Base-by-base conservation (phyloP, 1,284 basidiomycete species). In the Ganoderma leucocontextum region DNA sequence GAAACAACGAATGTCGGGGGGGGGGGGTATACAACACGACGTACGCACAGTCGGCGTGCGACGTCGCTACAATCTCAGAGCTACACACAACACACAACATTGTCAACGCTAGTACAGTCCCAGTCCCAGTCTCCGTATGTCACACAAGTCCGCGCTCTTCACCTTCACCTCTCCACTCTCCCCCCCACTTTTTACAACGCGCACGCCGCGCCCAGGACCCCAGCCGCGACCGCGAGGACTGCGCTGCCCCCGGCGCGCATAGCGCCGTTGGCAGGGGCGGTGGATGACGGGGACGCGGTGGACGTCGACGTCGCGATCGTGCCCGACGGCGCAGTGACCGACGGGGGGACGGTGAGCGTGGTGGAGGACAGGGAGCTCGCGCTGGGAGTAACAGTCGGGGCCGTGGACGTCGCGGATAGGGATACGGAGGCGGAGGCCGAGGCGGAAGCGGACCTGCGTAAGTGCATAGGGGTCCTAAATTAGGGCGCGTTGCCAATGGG, bases 41-140 rank as follows among this genome's bases (percentile, higher is more conserved):
- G 22, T n/a, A 9, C 47, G 22, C 44, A 47, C 44, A n/a, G 44
- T 47, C 44, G 8, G 44, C n/a, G 44, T 47, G 44, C 44, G 44
- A 29, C 44, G 22, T 22, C 25, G 47, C 47, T 49, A 22, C 47
- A n/a, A 47, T 10, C n/a, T n/a, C 44, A 41, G 3, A 12, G 25
- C 47, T 25, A 25, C 47, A 49, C 47, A 49, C 47, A 49, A 49
- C 42, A 44, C 42, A 44, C 41, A 42, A 13, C 47, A 49, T 49
- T 49, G 7, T n/a, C n/a, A 9, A 9, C 9, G 12, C 44, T 47
- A 49, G n/a, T n/a, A n/a, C n/a, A n/a, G n/a, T n/a, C n/a, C n/a
- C 47, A 49, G n/a, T 22, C n/a, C 47, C 13, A 10, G 22, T 5
- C 47, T 2, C 47, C 22, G 22, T 49, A 49, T 49, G 12, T 49